phyloP scores from a whole-genome alignment of 441 rosid genomes.

The Brassica balearica region DNA sequence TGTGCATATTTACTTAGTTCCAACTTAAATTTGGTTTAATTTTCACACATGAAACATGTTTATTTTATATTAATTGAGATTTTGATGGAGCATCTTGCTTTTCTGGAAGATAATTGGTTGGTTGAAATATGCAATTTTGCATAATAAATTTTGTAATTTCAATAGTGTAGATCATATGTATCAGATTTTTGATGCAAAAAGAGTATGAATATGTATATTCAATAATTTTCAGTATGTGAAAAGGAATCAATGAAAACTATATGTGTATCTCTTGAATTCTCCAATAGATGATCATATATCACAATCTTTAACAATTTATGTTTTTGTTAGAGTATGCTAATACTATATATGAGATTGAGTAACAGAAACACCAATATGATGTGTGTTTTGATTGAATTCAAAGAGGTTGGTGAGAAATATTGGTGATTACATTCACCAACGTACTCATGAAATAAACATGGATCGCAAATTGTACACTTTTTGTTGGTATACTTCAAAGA shows the following conservation, averaged over 20 bases:
- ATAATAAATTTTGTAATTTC: background rate
- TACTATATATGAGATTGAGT: background rate
- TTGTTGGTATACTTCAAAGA: too few relatives aligned
- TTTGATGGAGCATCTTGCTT: background rate
- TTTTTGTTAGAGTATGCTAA: background rate
- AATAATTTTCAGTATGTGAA: background rate
- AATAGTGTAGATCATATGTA: background rate
- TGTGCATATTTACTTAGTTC: background rate
- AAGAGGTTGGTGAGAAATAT: too few relatives aligned
- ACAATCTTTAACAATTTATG: background rate
- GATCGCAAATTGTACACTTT: too few relatives aligned
- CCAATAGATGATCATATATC: background rate
- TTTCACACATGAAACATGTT: background rate
- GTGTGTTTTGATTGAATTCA: too few relatives aligned
- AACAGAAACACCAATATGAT: background rate
- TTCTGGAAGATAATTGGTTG: background rate
- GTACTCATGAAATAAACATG: too few relatives aligned
- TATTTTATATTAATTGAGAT: background rate
- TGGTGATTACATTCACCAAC: too few relatives aligned
- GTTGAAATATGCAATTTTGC: background rate
- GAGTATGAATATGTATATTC: background rate
- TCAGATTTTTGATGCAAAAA: background rate
- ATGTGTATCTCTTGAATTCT: background rate
- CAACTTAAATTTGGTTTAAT: background rate
- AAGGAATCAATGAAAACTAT: background rate